A percentile compares a stretch with the other conserved stretches of the same genome.
phyloP scores from a whole-genome alignment of 306 rosid species.

The Heteromeles arbutifolia region DNA sequence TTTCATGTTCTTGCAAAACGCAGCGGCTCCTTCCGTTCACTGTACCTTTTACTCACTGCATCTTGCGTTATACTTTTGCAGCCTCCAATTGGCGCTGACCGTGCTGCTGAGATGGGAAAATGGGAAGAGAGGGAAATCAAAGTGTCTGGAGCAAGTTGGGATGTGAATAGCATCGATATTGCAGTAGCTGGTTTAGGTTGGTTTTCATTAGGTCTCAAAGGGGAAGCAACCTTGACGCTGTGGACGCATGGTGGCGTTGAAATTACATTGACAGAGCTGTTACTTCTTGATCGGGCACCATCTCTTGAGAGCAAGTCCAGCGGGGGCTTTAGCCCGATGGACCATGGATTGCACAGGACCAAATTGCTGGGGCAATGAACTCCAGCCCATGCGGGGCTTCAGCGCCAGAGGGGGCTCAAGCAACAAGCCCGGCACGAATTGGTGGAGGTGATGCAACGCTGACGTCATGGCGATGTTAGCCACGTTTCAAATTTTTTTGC shows the following conservation, averaged over 20 bases:
- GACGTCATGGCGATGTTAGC: too few species aligned
- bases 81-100: constrained; percentile 71
- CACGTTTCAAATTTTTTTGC: too few species aligned
- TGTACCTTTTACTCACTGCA: not conserved
- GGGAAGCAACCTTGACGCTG: constrained; percentile 67
- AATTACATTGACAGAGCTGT: constrained; percentile 65
- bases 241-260: constrained; percentile 71
- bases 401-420: too few species aligned
- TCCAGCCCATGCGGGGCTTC: too few species aligned
- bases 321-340: too few species aligned
- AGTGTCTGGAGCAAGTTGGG: constrained; percentile 79
- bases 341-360: too few species aligned
- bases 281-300: constrained; percentile 85
- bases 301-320: too few species aligned
- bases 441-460: too few species aligned
- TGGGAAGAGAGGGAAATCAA: constrained; percentile 69
- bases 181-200: constrained; percentile 78
- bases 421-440: too few species aligned
- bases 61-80: constrained; percentile 18
- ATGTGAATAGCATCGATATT: constrained; percentile 61
- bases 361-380: too few species aligned
- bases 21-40: not conserved
- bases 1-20: not conserved
- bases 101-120: constrained; percentile 51
- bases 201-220: constrained; percentile 79